Percentiles rank a stretch among this genome's conserved stretches.
Conservation (phyloP, 345 rosid species). For the Aurinia saxatilis region DNA sequence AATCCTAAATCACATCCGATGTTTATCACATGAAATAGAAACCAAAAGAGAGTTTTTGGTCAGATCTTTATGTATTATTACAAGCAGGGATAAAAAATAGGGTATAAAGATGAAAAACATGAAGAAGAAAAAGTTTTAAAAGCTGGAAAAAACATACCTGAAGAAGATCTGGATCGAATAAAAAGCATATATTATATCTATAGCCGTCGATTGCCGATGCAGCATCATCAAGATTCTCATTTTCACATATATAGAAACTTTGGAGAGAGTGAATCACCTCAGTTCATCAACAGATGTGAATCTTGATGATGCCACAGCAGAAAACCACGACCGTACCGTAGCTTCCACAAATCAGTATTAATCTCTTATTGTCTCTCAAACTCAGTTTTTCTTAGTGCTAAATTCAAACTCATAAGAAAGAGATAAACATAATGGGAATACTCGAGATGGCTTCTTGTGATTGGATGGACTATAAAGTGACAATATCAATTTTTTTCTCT, state of each 20-base stretch:
- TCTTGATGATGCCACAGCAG: slow-evolving; percentile 92
- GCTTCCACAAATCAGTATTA: neutral
- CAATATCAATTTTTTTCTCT: neutral
- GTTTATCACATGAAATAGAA: slow-evolving; percentile 14
- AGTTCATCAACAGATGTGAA: slow-evolving; percentile 58
- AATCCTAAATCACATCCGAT: neutral
- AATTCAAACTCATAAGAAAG: neutral
- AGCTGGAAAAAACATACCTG: slow-evolving; percentile 22
- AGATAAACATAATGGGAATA: neutral
- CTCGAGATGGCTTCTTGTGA: slow-evolving; percentile 4
- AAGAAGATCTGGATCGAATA: slow-evolving; percentile 13
- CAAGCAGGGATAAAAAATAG: neutral
- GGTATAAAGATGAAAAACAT: neutral
- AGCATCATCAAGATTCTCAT: slow-evolving; percentile 99
- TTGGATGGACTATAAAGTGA: slow-evolving; percentile 1
- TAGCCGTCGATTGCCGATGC: slow-evolving; percentile 55
- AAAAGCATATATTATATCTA: neutral
- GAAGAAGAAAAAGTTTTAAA: no score
- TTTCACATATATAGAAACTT: slow-evolving; percentile 22
- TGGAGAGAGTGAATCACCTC: slow-evolving; percentile 16
- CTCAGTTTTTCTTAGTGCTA: no score
- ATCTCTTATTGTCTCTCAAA: neutral
- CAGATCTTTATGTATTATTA: neutral
- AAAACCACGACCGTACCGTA: slow-evolving; percentile 53
- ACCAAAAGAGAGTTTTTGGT: neutral